Percentiles rank a stretch among this genome's conserved stretches.
phyloP scores from a whole-genome alignment of 2,329 filamentous ascomycete species.

The Fusarium vanettenii region DNA sequence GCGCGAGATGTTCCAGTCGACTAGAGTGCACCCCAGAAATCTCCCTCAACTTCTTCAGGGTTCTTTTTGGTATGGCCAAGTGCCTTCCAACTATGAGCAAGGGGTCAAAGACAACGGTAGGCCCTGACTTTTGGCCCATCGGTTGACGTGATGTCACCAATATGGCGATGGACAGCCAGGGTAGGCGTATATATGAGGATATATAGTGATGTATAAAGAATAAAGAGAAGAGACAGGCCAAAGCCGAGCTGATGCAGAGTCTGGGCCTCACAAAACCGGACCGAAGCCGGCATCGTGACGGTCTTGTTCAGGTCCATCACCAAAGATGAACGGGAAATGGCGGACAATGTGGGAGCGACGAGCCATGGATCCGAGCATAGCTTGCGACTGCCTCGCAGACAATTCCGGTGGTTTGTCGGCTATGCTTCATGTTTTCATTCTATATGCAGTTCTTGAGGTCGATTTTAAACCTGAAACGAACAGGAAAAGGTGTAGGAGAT shows the following conservation, averaged over 20 bases:
- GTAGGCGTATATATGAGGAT: not conserved
- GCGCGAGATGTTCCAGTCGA: not conserved
- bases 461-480: not conserved
- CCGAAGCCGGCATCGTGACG: not conserved
- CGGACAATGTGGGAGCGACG: not conserved
- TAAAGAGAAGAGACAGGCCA: not conserved
- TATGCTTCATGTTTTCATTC: too few relatives aligned
- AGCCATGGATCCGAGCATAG: not conserved
- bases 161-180: not conserved
- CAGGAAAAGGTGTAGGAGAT: not conserved
- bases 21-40: not conserved
- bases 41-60: not conserved
- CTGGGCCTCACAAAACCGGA: not conserved
- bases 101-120: not conserved
- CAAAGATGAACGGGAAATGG: not conserved
- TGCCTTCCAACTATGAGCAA: not conserved
- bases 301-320: not conserved
- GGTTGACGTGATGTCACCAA: not conserved
- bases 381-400: too few relatives aligned
- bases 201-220: not conserved
- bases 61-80: not conserved
- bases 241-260: not conserved
- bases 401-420: too few relatives aligned
- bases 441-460: not conserved
- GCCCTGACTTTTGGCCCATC: not conserved